Percentiles rank a stretch among this genome's conserved stretches.
Conservation (phyloP, 2,329 filamentous ascomycete species). For the Fusarium sp. region DNA sequence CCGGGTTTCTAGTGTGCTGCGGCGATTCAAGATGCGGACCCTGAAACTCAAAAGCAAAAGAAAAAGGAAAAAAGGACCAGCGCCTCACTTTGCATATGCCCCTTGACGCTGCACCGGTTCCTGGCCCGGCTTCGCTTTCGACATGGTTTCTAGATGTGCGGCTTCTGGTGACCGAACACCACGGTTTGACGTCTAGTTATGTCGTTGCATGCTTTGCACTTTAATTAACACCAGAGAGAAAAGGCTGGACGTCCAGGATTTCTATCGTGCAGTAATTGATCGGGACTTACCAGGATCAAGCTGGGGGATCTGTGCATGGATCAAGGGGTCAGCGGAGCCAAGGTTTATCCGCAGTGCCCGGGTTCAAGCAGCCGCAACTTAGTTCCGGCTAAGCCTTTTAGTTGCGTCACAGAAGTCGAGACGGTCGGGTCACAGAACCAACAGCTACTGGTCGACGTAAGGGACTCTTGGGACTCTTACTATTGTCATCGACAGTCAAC, state of each 20-base stretch:
- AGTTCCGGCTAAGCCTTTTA: conserved; percentile 19
- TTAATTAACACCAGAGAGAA: conserved; percentile 7
- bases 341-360: conserved; percentile 36
- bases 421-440: not conserved
- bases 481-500: not conserved
- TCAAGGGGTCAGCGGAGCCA: conserved; percentile 24
- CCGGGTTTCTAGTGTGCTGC: conserved; percentile 1
- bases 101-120: conserved; percentile 2
- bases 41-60: conserved; percentile 21
- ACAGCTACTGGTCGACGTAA: not conserved
- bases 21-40: conserved; percentile 8
- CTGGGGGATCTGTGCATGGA: conserved; percentile 39
- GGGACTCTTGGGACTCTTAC: conserved; percentile 1
- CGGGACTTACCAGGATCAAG: conserved; percentile 36
- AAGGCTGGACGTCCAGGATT: conserved; percentile 5
- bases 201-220: not conserved
- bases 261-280: conserved; percentile 33
- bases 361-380: conserved; percentile 8
- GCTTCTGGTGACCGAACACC: not conserved
- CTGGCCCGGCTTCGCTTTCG: not conserved
- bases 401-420: conserved; percentile 42
- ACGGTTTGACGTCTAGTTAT: not conserved
- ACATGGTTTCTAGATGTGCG: not conserved
- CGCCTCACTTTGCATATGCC: not conserved
- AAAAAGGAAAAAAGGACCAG: not conserved